Conservation (phyloP, 345 rosid species). For the Geranium rotundifolium region DNA sequence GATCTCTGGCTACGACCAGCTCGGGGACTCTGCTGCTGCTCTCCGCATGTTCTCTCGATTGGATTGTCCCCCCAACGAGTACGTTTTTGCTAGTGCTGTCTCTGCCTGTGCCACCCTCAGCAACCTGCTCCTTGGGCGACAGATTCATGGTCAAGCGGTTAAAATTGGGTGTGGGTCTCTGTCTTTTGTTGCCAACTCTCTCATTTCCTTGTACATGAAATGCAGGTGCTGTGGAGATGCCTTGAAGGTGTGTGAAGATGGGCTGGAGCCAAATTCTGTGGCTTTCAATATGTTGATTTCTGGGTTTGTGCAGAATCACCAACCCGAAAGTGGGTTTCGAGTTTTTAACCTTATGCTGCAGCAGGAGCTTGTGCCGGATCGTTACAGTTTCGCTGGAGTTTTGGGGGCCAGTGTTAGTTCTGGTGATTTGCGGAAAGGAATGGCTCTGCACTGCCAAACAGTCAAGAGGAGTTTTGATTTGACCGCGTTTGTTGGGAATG, state of each 20-base stretch:
- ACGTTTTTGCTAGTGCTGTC: constrained; percentile 31
- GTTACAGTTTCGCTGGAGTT: constrained; percentile 33
- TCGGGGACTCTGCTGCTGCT: constrained; percentile 24
- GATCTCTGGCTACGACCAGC: constrained; percentile 47
- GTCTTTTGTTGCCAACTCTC: constrained; percentile 48
- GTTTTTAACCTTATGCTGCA: constrained; percentile 26
- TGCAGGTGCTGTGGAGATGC: constrained; percentile 34
- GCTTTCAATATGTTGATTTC: constrained; percentile 45
- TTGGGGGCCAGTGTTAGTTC: constrained; percentile 22
- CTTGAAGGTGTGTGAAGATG: constrained; percentile 13
- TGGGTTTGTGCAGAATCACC: constrained; percentile 42
- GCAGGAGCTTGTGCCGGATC: constrained; percentile 33
- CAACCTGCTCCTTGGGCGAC: constrained; percentile 22
- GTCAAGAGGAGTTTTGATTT: constrained; percentile 31
- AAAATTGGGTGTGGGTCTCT: constrained; percentile 29
- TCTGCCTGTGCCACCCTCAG: constrained; percentile 34
- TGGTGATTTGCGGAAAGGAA: constrained; percentile 19
- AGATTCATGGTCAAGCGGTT: constrained; percentile 44
- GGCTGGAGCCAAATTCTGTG: constrained; percentile 26
- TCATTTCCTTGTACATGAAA: constrained; percentile 51
- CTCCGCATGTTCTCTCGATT: constrained; percentile 26
- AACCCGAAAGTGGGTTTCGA: constrained; percentile 28
- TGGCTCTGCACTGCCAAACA: constrained; percentile 32
- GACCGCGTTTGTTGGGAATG: constrained; percentile 36
- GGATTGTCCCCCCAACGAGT: constrained; percentile 38